Percentiles rank a stretch among this genome's conserved stretches.
These are phyloP conservation scores for Coemansia brasiliensis DNA, from an alignment of 192 early-diverging fungal genomes.

Conservation along the genomic window DNA sequence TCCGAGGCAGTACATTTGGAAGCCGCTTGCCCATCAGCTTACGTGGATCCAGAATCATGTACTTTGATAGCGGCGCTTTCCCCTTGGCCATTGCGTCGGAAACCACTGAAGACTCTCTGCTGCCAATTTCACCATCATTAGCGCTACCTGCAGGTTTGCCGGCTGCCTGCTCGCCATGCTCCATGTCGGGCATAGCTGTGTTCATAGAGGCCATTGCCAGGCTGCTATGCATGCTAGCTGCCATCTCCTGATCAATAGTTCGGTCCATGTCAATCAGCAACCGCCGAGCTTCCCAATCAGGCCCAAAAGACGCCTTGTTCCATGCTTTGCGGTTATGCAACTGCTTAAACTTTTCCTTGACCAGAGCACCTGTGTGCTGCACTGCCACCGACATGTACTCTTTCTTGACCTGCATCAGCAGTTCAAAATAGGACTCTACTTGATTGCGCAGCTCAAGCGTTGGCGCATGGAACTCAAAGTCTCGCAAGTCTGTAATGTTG, in stretches of 20 bases:
- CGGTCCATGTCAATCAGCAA: conserved; percentile 51
- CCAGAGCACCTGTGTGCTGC: conserved; percentile 55
- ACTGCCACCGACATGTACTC: conserved; percentile 54
- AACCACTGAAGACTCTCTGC: not conserved
- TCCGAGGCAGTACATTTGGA: conserved; percentile 29
- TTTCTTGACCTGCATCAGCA: conserved; percentile 56
- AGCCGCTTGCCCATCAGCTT: conserved; percentile 55
- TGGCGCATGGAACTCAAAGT: conserved; percentile 56
- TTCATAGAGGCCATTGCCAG: not conserved
- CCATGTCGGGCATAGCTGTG: too few species aligned
- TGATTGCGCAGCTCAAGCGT: conserved; percentile 52
- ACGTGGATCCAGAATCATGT: conserved; percentile 54
- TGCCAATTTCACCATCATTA: not conserved
- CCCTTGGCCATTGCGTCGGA: conserved; percentile 11
- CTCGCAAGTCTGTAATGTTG: conserved; percentile 52
- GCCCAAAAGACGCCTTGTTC: conserved; percentile 51
- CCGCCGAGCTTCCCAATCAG: conserved; percentile 47
- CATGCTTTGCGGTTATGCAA: conserved; percentile 54
- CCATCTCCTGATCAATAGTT: conserved; percentile 37
- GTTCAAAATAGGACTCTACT: conserved; percentile 56
- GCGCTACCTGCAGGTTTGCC: not conserved
- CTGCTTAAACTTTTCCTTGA: conserved; percentile 56
- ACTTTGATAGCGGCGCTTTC: conserved; percentile 44
- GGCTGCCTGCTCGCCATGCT: not conserved
- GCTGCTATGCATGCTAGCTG: conserved; percentile 10